Evolutionary conservation across 495 filamentous ascomycete species (phyloP).

Genomic region (Neurospora cerealis): DNA sequence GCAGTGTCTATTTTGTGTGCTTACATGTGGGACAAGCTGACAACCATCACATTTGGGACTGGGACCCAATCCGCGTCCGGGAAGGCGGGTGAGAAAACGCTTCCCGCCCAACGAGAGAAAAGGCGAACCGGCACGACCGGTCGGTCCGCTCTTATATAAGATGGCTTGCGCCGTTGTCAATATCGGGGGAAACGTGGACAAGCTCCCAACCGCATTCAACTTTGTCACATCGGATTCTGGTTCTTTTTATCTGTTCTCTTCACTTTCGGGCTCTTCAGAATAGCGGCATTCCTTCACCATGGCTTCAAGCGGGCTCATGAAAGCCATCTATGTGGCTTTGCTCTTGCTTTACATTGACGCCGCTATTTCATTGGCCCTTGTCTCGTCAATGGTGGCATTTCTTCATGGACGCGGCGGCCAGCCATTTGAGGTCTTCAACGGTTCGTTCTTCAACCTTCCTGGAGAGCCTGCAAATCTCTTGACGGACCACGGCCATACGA

Average conservation of each 20-base stretch:
- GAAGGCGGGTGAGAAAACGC: neutral
- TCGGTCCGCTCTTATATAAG: neutral
- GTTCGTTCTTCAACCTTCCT: conserved; percentile 23
- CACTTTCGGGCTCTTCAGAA: neutral
- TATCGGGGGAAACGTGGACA: neutral
- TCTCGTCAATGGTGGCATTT: conserved; percentile 40
- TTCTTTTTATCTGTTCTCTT: neutral
- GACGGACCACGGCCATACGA: conserved; percentile 37
- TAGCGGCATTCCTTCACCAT: neutral
- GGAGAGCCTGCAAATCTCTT: conserved; percentile 32
- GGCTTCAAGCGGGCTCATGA: neutral
- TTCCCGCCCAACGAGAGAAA: neutral
- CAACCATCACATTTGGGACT: neutral
- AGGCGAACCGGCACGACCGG: neutral
- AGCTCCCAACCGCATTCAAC: neutral
- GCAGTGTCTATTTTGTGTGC: neutral
- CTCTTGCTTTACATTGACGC: conserved; percentile 32
- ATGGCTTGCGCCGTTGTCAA: neutral
- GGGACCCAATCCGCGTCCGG: neutral
- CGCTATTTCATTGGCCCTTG: conserved; percentile 34
- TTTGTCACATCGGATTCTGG: neutral
- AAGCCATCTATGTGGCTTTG: conserved; percentile 19
- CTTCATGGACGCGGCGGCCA: conserved; percentile 30
- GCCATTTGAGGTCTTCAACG: conserved; percentile 25
- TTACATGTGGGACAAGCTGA: neutral